Conservation (phyloP, 345 rosid species). For the Trapa incisa region DNA sequence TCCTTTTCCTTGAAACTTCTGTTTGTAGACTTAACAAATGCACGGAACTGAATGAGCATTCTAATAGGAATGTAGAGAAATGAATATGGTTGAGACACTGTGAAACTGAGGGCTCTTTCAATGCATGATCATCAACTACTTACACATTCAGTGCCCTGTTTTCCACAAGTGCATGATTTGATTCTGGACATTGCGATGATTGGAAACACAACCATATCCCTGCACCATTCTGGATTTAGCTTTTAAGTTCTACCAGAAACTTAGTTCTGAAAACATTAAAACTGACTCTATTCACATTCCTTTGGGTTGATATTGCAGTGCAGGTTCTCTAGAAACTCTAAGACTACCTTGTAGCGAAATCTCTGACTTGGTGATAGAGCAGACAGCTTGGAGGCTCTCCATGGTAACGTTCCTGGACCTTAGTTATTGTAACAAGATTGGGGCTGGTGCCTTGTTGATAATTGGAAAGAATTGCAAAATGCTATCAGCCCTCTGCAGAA, state of each 20-base stretch:
- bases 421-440: slow-evolving; percentile 66
- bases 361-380: slow-evolving; percentile 44
- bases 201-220: neutral
- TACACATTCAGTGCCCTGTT: neutral
- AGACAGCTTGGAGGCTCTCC: slow-evolving; percentile 55
- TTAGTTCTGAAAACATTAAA: neutral
- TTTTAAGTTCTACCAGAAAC: neutral
- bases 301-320: slow-evolving; percentile 37
- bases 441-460: slow-evolving; percentile 45
- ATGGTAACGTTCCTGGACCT: slow-evolving; percentile 61
- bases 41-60: no score
- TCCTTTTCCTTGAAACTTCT: no score
- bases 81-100: no score
- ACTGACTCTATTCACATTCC: neutral
- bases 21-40: no score
- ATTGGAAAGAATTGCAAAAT: slow-evolving; percentile 66
- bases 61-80: no score
- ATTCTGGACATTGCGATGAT: neutral
- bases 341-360: slow-evolving; percentile 52
- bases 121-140: neutral
- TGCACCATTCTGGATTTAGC: neutral
- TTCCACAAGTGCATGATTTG: neutral
- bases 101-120: neutral
- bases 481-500: slow-evolving; percentile 50
- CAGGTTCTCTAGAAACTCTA: slow-evolving; percentile 60